Conservation (phyloP, 352 stramenopile genomes). For the Globisporangium uncinulatum region DNA sequence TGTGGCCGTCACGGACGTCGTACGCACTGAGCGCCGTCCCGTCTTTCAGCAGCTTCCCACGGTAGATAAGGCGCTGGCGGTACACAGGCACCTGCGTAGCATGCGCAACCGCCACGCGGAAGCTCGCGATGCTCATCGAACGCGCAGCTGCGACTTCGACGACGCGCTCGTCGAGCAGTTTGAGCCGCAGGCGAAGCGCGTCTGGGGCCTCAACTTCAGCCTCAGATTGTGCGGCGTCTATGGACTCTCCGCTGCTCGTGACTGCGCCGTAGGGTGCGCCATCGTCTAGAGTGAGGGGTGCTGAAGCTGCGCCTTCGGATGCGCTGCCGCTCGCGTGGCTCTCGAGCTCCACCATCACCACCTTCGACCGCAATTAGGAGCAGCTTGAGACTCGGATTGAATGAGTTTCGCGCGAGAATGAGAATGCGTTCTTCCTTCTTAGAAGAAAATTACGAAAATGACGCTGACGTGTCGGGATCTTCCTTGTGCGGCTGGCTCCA, state of each 20-base stretch:
- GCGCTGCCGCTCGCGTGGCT: background rate
- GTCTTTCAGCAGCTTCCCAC: slow-evolving; percentile 86
- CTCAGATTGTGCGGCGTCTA: background rate
- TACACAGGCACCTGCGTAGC: slow-evolving; percentile 49
- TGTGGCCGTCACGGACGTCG: slow-evolving; percentile 89
- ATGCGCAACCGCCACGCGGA: slow-evolving; percentile 49
- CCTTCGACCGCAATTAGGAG: background rate
- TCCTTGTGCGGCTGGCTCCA: too few relatives aligned
- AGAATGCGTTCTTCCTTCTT: too few relatives aligned
- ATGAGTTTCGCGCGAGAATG: too few relatives aligned
- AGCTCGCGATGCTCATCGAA: slow-evolving; percentile 48
- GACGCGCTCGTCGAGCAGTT: slow-evolving; percentile 74
- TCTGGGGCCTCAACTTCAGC: background rate
- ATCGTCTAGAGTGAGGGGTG: background rate
- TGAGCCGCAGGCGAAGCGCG: slow-evolving; percentile 33
- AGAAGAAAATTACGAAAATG: too few relatives aligned
- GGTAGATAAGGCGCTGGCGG: slow-evolving; percentile 90
- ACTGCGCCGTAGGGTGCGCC: background rate
- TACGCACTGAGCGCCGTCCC: slow-evolving; percentile 61
- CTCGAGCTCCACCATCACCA: slow-evolving; percentile 4
- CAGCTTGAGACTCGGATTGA: too few relatives aligned
- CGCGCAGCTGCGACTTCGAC: slow-evolving; percentile 49
- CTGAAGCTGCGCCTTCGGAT: background rate
- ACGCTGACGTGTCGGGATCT: too few relatives aligned
- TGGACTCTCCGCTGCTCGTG: background rate